Base-by-base conservation (phyloP, 192 early-diverging fungal genomes). In the Linderina pennispora region DNA sequence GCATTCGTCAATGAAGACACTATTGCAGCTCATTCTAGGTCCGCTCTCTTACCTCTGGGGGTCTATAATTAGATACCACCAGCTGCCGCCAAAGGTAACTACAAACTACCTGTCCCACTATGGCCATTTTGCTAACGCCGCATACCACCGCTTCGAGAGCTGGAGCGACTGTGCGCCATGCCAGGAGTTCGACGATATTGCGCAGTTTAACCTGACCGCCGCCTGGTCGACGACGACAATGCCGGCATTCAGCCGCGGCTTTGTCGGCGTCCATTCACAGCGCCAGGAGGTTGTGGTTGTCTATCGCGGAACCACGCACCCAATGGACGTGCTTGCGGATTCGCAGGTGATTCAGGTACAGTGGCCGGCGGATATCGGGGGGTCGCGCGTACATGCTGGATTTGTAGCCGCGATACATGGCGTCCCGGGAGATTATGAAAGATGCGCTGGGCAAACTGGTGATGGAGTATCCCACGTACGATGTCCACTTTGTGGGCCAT, bases 131-230 rank as follows among this genome's bases (percentile, higher is more conserved):
- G 65, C 65, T 1, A 54, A 45, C 2, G 35, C 58, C 5, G 46
- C 65, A 11, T 69, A 69, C 58, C 49, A 62, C 11, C 14, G 47
- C 8, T 69, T 60, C 25, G 65, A 69, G 21, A 41, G 52, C 33
- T 69, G 65, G 65, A 5, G 15, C 7, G 15, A 2, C 14, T 50
- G 53, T 24, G 15, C 4, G 0, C 22, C 32, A 2, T 53, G 51
- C 43, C 56, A 53, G 24, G 57, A 62, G 33, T 14, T 18, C 8
- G n/a, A 36, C 3, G 54, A 57, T 5, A 51, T 62, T 32, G n/a
- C 25, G 9, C 26, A 45, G 14, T 53, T 54, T 3, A 9, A 13
- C 3, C 14, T 61, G 1, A 31, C 25, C 9, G 31, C 49, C 0
- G 57, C 58, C 4, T 68, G 65, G 65, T 49, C 58, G 10, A 57